A percentile compares a stretch with the other conserved stretches of the same genome.
Conservation (phyloP, 1,139 yeast species). For the Scheffersomyces lignicola region DNA sequence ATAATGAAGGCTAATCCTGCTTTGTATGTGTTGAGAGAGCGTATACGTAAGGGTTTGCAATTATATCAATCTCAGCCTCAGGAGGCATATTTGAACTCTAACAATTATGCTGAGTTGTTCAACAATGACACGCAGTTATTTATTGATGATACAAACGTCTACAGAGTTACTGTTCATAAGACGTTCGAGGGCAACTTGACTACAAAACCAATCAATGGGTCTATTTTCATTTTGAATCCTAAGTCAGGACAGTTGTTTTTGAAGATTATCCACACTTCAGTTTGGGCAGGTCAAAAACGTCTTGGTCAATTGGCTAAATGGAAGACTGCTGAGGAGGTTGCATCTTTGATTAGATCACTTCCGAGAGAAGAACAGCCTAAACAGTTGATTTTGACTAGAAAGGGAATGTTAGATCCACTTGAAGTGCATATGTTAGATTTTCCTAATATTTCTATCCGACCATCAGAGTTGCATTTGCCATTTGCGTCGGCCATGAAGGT, state of each 20-base stretch:
- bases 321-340: slow-evolving; percentile 98
- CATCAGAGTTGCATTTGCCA: slow-evolving; percentile 87
- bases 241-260: slow-evolving; percentile 85
- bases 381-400: slow-evolving; percentile 85
- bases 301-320: slow-evolving; percentile 93
- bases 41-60: slow-evolving; percentile 92
- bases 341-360: slow-evolving; percentile 82
- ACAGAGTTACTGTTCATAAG: slow-evolving; percentile 88
- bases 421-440: slow-evolving; percentile 97
- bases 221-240: slow-evolving; percentile 86
- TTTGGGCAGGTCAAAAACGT: slow-evolving; percentile 97
- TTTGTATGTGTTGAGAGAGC: slow-evolving; percentile 83
- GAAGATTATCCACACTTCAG: slow-evolving; percentile 89
- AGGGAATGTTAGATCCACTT: slow-evolving; percentile 90
- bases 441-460: slow-evolving; percentile 87
- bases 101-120: slow-evolving; percentile 87
- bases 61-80: slow-evolving; percentile 92
- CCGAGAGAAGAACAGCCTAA: slow-evolving; percentile 95
- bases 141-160: slow-evolving; percentile 91
- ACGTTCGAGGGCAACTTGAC: slow-evolving; percentile 93
- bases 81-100: slow-evolving; percentile 86
- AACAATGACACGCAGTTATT: slow-evolving; percentile 80
- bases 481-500: slow-evolving; percentile 84
- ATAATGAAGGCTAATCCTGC: slow-evolving; percentile 97
- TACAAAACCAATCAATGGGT: slow-evolving; percentile 92